Evolutionary conservation across 345 rosid genomes (phyloP).

Genomic region (Streptanthus diversifolius): DNA sequence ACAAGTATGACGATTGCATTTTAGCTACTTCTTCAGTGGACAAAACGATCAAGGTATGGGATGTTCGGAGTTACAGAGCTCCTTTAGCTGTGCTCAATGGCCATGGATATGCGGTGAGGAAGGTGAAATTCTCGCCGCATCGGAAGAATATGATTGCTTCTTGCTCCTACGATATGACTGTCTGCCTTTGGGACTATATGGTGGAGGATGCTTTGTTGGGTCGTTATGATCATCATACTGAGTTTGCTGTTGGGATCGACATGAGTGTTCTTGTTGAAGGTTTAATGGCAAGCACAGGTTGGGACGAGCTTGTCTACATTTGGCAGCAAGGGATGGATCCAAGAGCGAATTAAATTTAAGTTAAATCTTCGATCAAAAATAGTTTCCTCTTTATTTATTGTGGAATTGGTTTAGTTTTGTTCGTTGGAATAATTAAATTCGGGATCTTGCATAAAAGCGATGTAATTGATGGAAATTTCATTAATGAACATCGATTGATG

Average conservation of each 20-base stretch:
- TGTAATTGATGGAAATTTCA: constrained; percentile 3
- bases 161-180: constrained; percentile 87
- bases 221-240: constrained; percentile 81
- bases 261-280: constrained; percentile 97
- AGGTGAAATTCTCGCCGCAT: constrained; percentile 86
- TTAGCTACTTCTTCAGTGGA: constrained; percentile 81
- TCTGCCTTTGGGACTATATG: constrained; percentile 84
- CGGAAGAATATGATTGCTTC: constrained; percentile 63
- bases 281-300: constrained; percentile 79
- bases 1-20: constrained; percentile 81
- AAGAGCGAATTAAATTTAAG: constrained; percentile 49
- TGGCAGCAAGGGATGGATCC: constrained; percentile 98
- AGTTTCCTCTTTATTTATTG: constrained; percentile 5
- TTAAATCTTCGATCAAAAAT: constrained; percentile 3
- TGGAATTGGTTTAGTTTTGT: constrained; percentile 12
- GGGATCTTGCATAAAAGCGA: neutral
- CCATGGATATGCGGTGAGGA: constrained; percentile 82
- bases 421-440: constrained; percentile 14
- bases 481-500: neutral
- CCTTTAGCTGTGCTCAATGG: constrained; percentile 76
- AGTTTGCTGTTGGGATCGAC: constrained; percentile 83
- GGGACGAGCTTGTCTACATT: constrained; percentile 90
- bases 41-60: constrained; percentile 76
- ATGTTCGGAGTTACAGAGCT: constrained; percentile 65
- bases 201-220: constrained; percentile 86